These are phyloP conservation scores for Penicillium thymicola DNA, from an alignment of 2,329 filamentous ascomycete genomes.

Conservation along the genomic window DNA sequence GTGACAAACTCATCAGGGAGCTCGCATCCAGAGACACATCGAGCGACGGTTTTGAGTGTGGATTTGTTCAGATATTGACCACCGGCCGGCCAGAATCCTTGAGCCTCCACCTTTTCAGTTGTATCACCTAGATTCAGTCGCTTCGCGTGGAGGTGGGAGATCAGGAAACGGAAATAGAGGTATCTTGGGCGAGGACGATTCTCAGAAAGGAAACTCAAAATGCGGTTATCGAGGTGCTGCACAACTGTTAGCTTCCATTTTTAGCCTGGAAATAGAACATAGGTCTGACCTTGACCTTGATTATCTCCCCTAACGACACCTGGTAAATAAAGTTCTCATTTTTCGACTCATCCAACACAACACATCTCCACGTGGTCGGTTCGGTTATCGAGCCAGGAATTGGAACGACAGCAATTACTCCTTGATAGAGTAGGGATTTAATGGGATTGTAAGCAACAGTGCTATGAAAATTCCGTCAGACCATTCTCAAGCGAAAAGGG, in stretches of 20 bases:
- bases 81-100: conserved; percentile 10
- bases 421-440: conserved; percentile 13
- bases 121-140: background rate
- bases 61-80: conserved; percentile 10
- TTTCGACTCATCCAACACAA: conserved; percentile 12
- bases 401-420: conserved; percentile 16
- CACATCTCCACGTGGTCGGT: conserved; percentile 12
- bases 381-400: conserved; percentile 4
- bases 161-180: conserved; percentile 23
- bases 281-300: conserved; percentile 10
- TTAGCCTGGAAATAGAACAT: background rate
- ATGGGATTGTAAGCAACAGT: background rate
- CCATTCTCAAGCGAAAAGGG: too few relatives aligned
- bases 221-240: conserved; percentile 17
- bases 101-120: conserved; percentile 3
- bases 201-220: conserved; percentile 13
- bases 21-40: conserved; percentile 9
- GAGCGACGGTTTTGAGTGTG: conserved; percentile 8
- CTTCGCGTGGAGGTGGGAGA: conserved; percentile 15
- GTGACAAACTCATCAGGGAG: conserved; percentile 6
- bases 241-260: background rate
- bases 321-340: background rate
- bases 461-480: too few relatives aligned
- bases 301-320: background rate
- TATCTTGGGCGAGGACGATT: conserved; percentile 18